Evolutionary conservation across 2,329 filamentous ascomycete species (phyloP).

Genomic region (Aspergillus brunneoviolaceus): DNA sequence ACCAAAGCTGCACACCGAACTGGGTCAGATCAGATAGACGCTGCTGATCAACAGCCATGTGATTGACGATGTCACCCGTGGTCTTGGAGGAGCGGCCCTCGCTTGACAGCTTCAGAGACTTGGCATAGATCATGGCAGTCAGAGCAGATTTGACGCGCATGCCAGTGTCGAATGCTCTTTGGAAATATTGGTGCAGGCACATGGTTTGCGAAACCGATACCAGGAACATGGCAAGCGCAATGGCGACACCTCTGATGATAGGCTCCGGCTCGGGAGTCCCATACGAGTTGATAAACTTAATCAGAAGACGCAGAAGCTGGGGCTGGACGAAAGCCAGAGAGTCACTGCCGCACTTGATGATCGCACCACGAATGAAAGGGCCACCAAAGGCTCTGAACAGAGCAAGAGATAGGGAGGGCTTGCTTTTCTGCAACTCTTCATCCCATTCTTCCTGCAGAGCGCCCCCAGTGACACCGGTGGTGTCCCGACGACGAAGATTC

Average conservation of each 20-base stretch:
- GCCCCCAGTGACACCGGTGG: conserved; percentile 70
- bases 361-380: conserved; percentile 74
- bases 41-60: conserved; percentile 98
- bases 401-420: conserved; percentile 83
- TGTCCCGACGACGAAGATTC: conserved; percentile 79
- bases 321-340: conserved; percentile 84
- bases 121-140: conserved; percentile 87
- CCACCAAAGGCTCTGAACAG: conserved; percentile 80
- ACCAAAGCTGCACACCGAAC: conserved; percentile 94
- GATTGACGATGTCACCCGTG: conserved; percentile 97
- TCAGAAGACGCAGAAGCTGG: conserved; percentile 80
- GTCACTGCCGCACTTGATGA: conserved; percentile 91
- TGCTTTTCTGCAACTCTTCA: conserved; percentile 67
- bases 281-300: conserved; percentile 82
- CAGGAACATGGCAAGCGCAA: conserved; percentile 88
- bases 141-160: conserved; percentile 95
- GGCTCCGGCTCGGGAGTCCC: conserved; percentile 65
- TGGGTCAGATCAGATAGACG: conserved; percentile 92
- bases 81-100: conserved; percentile 86
- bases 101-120: conserved; percentile 85
- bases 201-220: conserved; percentile 83
- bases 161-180: conserved; percentile 87
- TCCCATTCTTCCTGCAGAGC: conserved; percentile 75
- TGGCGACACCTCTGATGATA: conserved; percentile 77
- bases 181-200: conserved; percentile 96